Evolutionary conservation across 148 eudicot species (phyloP).

Genomic region (Rhododendron vialii): DNA sequence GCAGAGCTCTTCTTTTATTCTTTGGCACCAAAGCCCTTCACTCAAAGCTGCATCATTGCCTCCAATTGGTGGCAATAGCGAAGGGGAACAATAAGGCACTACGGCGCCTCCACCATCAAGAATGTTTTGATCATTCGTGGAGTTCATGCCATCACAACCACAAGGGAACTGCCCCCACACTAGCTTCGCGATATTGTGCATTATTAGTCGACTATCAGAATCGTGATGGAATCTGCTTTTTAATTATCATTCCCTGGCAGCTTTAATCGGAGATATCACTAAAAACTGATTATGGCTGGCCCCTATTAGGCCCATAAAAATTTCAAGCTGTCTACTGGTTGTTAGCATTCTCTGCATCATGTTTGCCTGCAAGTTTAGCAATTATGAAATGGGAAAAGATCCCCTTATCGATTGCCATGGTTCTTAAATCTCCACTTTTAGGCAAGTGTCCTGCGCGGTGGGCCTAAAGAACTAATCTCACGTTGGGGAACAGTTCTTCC

Average conservation of each 20-base stretch:
- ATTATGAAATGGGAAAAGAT: background rate
- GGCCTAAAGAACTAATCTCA: background rate
- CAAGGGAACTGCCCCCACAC: background rate
- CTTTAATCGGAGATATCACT: background rate
- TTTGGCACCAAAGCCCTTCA: background rate
- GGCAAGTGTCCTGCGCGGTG: background rate
- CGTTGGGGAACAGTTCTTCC: background rate
- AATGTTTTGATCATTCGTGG: background rate
- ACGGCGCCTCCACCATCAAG: background rate
- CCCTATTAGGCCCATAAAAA: background rate
- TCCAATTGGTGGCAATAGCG: background rate
- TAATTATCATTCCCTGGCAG: background rate
- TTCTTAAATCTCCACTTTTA: background rate
- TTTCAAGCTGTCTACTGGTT: background rate
- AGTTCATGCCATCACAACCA: background rate
- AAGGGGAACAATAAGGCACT: background rate
- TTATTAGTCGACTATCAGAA: background rate
- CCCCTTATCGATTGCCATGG: background rate
- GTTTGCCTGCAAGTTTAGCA: background rate
- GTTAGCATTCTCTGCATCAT: background rate
- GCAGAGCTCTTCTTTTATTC: background rate
- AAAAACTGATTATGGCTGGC: background rate
- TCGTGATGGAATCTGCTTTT: background rate
- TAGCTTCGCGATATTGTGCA: background rate
- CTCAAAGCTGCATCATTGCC: background rate